A percentile compares a stretch with the other conserved stretches of the same genome.
Evolutionary conservation across 2,329 filamentous ascomycete species (phyloP).

Genomic region (Fusarium nanum): DNA sequence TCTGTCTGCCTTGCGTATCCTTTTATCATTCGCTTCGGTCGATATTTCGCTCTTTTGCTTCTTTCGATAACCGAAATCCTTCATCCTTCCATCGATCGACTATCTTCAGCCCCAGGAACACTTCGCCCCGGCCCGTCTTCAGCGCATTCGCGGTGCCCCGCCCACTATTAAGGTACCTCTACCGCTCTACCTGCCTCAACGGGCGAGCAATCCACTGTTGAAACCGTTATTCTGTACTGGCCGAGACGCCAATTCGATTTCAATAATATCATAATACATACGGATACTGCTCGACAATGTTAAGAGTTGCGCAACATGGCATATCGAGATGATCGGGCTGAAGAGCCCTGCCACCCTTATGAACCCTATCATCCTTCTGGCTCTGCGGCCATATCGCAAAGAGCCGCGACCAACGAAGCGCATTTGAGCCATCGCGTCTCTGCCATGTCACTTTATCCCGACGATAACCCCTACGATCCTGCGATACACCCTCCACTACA

Average conservation of each 20-base stretch:
- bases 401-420: constrained; percentile 20
- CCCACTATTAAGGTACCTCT: constrained; percentile 1
- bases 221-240: not conserved
- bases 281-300: constrained; percentile 39
- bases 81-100: constrained; percentile 11
- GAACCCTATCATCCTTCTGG: constrained; percentile 31
- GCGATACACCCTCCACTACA: constrained; percentile 43
- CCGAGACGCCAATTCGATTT: not conserved
- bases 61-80: constrained; percentile 13
- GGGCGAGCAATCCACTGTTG: constrained; percentile 10
- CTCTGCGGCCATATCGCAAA: constrained; percentile 13
- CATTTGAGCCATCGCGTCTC: constrained; percentile 50
- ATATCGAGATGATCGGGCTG: constrained; percentile 48
- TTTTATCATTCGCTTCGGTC: constrained; percentile 13
- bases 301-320: constrained; percentile 44
- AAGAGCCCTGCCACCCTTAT: constrained; percentile 44
- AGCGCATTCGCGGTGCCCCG: constrained; percentile 26
- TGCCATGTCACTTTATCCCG: constrained; percentile 51
- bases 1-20: not conserved
- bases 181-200: constrained; percentile 16
- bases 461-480: constrained; percentile 46
- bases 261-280: not conserved
- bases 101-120: not conserved
- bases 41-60: constrained; percentile 16
- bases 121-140: constrained; percentile 1